These are phyloP conservation scores for Saksenaea oblongispora DNA, from an alignment of 371 early-diverging fungal genomes.

Conservation along the genomic window DNA sequence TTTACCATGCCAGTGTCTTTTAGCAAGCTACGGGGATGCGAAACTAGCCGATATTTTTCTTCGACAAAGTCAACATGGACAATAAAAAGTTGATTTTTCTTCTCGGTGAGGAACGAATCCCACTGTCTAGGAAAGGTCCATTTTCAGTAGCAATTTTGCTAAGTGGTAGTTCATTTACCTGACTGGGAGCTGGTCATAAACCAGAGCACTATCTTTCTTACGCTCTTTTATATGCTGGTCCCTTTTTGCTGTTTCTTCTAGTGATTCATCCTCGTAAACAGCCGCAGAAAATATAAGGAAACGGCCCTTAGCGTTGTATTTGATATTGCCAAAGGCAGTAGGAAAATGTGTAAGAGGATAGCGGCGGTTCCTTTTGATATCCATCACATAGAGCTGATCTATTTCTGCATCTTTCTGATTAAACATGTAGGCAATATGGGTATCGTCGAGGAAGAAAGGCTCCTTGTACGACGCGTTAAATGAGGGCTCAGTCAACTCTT, in stretches of 20 bases:
- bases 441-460: slow-evolving; percentile 57
- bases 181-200: slow-evolving; percentile 66
- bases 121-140: slow-evolving; percentile 54
- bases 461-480: slow-evolving; percentile 44
- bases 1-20: slow-evolving; percentile 45
- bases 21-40: slow-evolving; percentile 53
- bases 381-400: slow-evolving; percentile 49
- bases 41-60: slow-evolving; percentile 22
- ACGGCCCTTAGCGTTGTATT: slow-evolving; percentile 41
- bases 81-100: slow-evolving; percentile 62
- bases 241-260: slow-evolving; percentile 46
- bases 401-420: slow-evolving; percentile 20
- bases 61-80: slow-evolving; percentile 37
- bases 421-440: slow-evolving; percentile 51
- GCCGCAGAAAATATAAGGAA: slow-evolving; percentile 57
- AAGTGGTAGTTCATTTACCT: slow-evolving; percentile 22
- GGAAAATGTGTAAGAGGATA: slow-evolving; percentile 57
- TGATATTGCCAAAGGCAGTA: slow-evolving; percentile 45
- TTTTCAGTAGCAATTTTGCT: neutral
- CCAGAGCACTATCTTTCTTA: slow-evolving; percentile 55
- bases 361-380: slow-evolving; percentile 29
- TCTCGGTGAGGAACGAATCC: slow-evolving; percentile 59
- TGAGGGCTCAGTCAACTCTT: slow-evolving; percentile 42
- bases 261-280: slow-evolving; percentile 49
- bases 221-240: slow-evolving; percentile 40